These are phyloP conservation scores for Epichloe aotearoae DNA, from an alignment of 2,329 filamentous ascomycete species.

Conservation along the genomic window DNA sequence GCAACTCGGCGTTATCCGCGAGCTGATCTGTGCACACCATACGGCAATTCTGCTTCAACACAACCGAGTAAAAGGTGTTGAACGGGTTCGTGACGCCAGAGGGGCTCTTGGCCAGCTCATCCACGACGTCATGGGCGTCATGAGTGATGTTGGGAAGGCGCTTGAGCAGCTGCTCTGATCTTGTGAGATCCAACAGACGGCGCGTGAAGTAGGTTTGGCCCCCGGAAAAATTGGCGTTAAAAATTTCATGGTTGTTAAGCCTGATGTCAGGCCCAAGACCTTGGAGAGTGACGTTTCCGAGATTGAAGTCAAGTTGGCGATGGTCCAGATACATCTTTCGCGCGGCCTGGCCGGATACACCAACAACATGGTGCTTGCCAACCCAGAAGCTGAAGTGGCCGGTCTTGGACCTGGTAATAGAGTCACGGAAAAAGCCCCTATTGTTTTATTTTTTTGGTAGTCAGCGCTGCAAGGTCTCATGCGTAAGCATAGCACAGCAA, in stretches of 20 bases:
- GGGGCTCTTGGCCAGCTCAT: background rate
- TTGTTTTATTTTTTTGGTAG: background rate
- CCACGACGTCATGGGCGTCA: background rate
- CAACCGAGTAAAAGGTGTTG: background rate
- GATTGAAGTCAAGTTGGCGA: background rate
- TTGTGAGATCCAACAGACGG: constrained; percentile 1
- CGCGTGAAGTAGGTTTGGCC: constrained; percentile 4
- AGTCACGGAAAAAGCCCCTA: background rate
- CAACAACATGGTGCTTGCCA: constrained; percentile 7
- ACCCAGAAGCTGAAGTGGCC: constrained; percentile 9
- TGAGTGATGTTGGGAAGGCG: background rate
- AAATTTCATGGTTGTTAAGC: background rate
- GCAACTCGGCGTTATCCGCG: background rate
- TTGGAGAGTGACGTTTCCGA: background rate
- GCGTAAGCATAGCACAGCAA: no score
- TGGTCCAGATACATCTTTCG: constrained; percentile 7
- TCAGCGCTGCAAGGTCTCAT: no score
- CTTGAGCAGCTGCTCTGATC: constrained; percentile 1
- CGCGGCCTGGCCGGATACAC: constrained; percentile 4
- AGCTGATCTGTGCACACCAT: constrained; percentile 1
- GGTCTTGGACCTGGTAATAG: background rate
- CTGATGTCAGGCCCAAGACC: background rate
- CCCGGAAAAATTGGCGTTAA: background rate
- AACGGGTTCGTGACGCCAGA: background rate
- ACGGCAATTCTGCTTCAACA: background rate